Evolutionary conservation across 2,329 filamentous ascomycete species (phyloP), one percentile per base, ranked within the genome.

Genomic region (Elsinoe batatas): DNA sequence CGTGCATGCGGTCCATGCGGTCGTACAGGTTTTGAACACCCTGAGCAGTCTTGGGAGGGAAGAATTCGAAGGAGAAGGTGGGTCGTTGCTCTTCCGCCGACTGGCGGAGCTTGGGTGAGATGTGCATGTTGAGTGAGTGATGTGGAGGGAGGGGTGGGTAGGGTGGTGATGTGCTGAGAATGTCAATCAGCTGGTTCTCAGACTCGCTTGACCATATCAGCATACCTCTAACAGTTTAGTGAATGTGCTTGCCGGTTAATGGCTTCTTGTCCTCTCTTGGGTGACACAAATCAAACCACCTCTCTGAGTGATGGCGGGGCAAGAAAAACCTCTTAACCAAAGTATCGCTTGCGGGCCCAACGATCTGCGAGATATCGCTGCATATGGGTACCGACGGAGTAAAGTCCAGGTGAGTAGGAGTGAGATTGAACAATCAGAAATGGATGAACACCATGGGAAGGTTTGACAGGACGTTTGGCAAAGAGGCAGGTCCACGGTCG

Each of bases 1-100:
- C 82, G 72, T 95, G 90, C 93, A 98, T 98, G 73, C 91, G 90
- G 74, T 98, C 93, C 88, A 98, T 97, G 64, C 93, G 88, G 65
- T 98, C 93, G 78, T 98, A 98, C 57, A 98, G 84, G 71, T 98
- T 98, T 75, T 98, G 93, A 11, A 98, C 91, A 79, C 93, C 93
- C 74, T 93, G 88, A 10, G 88, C 87, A 6, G 93, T 98, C 77
- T 98, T 98, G 37, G 93, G 93, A 53, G 93, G 93, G 74, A 98
- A 98, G 79, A 95, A 98, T 72, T 98, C 93, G 76, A 98, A 98
- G 58, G 93, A 98, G 78, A 96, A 96, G 68, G 90, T 93, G 57
- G 91, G 86, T 66, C 86, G 81, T 69, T 84, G 83, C 66, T 84
- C 82, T 74, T 81, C 80, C 73, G 90, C 83, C 72, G 91, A 84